Evolutionary conservation across 2,329 filamentous ascomycete genomes (phyloP).

Genomic region (Zymoseptoria tritici): DNA sequence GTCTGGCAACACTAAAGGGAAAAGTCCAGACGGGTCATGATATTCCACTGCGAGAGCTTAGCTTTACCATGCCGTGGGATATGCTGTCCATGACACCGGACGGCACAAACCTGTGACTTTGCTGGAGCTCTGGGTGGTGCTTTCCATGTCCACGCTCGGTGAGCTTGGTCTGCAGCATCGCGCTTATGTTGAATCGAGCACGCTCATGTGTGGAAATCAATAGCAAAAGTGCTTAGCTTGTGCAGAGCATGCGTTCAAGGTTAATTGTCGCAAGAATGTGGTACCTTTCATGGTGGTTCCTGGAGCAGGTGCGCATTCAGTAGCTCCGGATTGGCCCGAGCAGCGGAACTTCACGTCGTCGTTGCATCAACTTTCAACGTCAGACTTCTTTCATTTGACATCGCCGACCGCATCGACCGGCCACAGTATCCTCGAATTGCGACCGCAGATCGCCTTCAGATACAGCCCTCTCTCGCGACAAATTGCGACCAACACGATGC

Average conservation of each 20-base stretch:
- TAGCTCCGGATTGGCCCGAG: neutral
- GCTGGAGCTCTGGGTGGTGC: constrained; percentile 33
- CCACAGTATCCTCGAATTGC: neutral
- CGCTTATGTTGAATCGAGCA: constrained; percentile 10
- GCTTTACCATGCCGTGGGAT: constrained; percentile 2
- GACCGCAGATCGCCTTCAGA: neutral
- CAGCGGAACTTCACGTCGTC: neutral
- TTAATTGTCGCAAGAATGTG: neutral
- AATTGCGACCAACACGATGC: constrained; percentile 14
- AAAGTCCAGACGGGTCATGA: constrained; percentile 85
- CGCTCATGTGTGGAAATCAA: neutral
- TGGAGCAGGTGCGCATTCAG: neutral
- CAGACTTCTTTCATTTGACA: neutral
- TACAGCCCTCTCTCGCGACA: neutral
- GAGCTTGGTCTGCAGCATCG: constrained; percentile 19
- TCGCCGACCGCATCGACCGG: neutral
- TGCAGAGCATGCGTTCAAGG: neutral
- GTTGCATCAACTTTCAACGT: neutral
- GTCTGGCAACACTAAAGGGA: constrained; percentile 70
- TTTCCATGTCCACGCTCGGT: constrained; percentile 27
- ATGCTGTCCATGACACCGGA: neutral
- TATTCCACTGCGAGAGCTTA: constrained; percentile 66
- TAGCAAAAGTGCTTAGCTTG: neutral
- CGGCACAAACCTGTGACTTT: constrained; percentile 42
- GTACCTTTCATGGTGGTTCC: neutral